Base-by-base conservation (phyloP, 441 rosid species). In the Adansonia grandidieri region DNA sequence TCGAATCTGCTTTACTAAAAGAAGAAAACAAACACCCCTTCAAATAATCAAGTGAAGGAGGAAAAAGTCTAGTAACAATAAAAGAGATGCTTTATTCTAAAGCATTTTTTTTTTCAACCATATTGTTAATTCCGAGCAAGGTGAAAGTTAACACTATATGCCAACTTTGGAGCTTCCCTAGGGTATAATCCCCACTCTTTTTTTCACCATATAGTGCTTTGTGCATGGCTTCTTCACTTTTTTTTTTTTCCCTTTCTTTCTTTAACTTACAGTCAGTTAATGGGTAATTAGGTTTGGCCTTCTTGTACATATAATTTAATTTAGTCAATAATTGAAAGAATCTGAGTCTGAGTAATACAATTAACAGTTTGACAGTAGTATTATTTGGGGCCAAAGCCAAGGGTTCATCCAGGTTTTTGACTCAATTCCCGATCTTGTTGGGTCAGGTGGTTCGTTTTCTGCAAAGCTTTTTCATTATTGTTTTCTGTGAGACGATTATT, bases 1-100 rank as follows among this genome's bases (percentile, higher is more conserved):
- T 13, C 10, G 83, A 80, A 83, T 81, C 86, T 75, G 64, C 83
- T 83, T 86, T 81, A 22, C 58, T 42, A 74, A 81, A 81, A 73
- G 80, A 37, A 57, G 74, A 56, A 65, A 76, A 75, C 62, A 42
- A 32, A 51, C 3, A 1, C 9, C 17, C 65, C 63, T 57, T 42
- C 61, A 78, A 63, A 54, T 53, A 73, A 51, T 74, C 63, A 40
- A 61, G 14, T n/a, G 67, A 54, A 4, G 19, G 48, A 2, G 74
- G 14, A 47, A 65, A 84, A 73, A 77, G 75, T 58, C 82, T 73
- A 74, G 1, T 57, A 4, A 17, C 42, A 19, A 53, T 11, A 65
- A 67, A 72, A 68, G 62, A 28, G 32, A 28, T 28, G 32, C 32
- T 28, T 28, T 73, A 32, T 62, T 17, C 17, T 17, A 57, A 19